A percentile compares a stretch with the other conserved stretches of the same genome.
Evolutionary conservation across 148 eudicot species (phyloP).

Genomic region (Chenopodium berlandieri): DNA sequence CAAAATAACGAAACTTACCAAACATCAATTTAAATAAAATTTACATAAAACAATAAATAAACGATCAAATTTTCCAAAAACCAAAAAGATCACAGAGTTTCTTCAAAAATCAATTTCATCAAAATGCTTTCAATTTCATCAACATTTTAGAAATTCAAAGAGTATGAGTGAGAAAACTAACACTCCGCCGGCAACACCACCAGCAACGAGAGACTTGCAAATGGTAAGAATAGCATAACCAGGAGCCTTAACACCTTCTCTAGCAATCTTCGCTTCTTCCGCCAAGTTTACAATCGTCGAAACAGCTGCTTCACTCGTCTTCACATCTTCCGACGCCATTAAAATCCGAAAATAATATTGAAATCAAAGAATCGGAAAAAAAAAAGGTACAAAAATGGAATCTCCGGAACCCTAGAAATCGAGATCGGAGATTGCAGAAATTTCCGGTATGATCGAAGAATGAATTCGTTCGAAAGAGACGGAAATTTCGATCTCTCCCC

Average conservation of each 20-base stretch:
- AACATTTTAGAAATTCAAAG: background rate
- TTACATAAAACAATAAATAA: background rate
- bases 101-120: background rate
- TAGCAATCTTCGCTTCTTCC: conserved; percentile 70
- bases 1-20: background rate
- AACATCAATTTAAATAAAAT: background rate
- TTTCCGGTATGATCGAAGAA: background rate
- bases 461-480: background rate
- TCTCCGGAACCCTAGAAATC: conserved; percentile 14
- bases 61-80: background rate
- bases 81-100: background rate
- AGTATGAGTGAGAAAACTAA: conserved; percentile 27
- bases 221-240: conserved; percentile 45
- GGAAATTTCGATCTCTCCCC: no score
- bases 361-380: no score
- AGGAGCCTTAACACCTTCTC: conserved; percentile 59
- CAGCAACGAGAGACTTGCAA: conserved; percentile 73
- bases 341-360: background rate
- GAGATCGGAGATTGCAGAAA: background rate
- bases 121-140: background rate
- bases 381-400: background rate
- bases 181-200: conserved; percentile 84
- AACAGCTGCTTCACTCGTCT: conserved; percentile 51
- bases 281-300: conserved; percentile 62
- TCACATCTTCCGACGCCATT: conserved; percentile 78